Percentiles rank a stretch among this genome's conserved stretches.
phyloP scores from a whole-genome alignment of 768 basidiomycete genomes.

The Mycena metata region DNA sequence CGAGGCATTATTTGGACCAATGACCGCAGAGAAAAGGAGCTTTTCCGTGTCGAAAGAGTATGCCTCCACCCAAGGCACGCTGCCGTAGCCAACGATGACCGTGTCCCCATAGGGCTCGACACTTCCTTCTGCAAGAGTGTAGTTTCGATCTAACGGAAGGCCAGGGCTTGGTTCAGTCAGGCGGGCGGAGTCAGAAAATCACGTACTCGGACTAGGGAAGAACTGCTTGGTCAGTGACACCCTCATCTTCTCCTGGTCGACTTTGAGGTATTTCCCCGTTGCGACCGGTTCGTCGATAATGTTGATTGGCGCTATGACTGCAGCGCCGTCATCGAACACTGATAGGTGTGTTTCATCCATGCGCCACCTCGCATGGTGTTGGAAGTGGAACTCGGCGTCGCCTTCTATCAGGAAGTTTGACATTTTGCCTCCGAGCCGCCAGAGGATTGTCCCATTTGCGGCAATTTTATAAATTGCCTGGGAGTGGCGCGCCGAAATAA shows the following conservation, averaged over 20 bases:
- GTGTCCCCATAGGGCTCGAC: conserved; percentile 24
- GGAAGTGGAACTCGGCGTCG: conserved; percentile 35
- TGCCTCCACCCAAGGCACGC: conserved; percentile 16
- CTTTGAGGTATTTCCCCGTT: conserved; percentile 25
- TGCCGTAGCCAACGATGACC: conserved; percentile 29
- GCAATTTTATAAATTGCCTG: conserved; percentile 37
- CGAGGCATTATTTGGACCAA: conserved; percentile 31
- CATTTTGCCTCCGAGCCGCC: conserved; percentile 39
- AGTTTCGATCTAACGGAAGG: conserved; percentile 1
- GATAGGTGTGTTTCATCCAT: conserved; percentile 25
- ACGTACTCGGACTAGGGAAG: conserved; percentile 26
- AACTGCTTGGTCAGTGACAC: conserved; percentile 22
- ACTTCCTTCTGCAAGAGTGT: conserved; percentile 22
- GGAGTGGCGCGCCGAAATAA: conserved; percentile 37
- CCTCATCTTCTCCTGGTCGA: conserved; percentile 28
- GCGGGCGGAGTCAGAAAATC: background rate
- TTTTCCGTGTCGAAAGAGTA: background rate
- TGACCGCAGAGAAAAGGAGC: conserved; percentile 29
- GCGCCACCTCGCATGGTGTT: conserved; percentile 40
- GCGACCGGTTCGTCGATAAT: conserved; percentile 25
- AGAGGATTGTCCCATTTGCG: conserved; percentile 36
- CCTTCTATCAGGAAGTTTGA: conserved; percentile 29
- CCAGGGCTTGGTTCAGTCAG: background rate
- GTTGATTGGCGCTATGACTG: background rate
- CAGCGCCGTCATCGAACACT: conserved; percentile 33